Base-by-base conservation (phyloP, 2,329 filamentous ascomycete species). In the Dactylonectria estremocensis region DNA sequence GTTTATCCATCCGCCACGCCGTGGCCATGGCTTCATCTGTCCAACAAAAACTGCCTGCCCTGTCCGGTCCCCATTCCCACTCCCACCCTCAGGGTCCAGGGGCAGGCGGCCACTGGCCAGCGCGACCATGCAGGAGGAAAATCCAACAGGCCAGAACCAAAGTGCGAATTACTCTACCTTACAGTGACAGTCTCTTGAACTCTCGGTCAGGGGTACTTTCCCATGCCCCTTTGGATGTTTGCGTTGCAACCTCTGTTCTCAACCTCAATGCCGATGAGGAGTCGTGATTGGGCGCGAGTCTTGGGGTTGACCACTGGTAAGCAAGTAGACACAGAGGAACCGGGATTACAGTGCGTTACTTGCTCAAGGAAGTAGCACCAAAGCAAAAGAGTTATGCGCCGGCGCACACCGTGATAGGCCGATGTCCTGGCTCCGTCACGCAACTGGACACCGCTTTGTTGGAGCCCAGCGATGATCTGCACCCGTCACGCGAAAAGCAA, bases 401-500 rank as follows among this genome's bases (percentile, higher is more conserved):
- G 54, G 16, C 64, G 40, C 43, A 31, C 57, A 46, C 31, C 24
- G 52, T 61, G 57, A 66, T 66, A 66, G 64, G 64, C 24, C 46
- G 63, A 28, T 50, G 56, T 67, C 52, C 60, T 62, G 48, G 46
- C 50, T 63, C 60, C 40, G 50, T 65, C 40, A 46, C 56, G 48
- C 43, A 56, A 53, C 59, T 68, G 45, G 73, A 73, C 73, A 74
- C 72, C 73, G 73, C 73, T 73, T 72, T 58, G 62, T 65, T 65
- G 66, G 46, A 64, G 69, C 61, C 63, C 64, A 60, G 73, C 63
- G 59, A 66, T 67, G 73, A 75, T 72, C 72, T 71, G 69, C 69
- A 66, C 37, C 50, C 18, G 65, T 59, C 63, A 62, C 46, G 59
- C 69, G 65, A 61, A 53, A 52, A 49, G 55, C 50, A 56, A 48